Evolutionary conservation across 495 filamentous ascomycete genomes (phyloP).

Genomic region (Ramalina intermedia): DNA sequence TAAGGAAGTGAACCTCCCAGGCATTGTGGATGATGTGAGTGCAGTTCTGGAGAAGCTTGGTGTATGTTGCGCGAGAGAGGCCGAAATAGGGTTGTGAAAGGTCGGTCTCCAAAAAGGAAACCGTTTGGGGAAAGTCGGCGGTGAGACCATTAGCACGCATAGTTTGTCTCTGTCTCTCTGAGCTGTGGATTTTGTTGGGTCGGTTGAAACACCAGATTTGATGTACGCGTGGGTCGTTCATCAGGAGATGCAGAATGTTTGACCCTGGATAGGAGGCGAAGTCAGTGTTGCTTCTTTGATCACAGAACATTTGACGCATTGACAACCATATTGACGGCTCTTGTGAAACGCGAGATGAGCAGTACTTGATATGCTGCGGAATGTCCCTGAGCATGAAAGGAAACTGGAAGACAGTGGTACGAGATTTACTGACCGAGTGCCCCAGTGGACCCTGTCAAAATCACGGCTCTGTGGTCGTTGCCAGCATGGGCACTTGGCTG

Average conservation of each 20-base stretch:
- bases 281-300: too few relatives aligned
- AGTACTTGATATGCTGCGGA: too few relatives aligned
- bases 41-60: conserved; percentile 21
- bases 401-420: too few relatives aligned
- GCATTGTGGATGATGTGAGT: conserved; percentile 46
- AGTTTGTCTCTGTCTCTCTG: not conserved
- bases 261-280: not conserved
- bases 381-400: too few relatives aligned
- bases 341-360: too few relatives aligned
- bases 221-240: conserved; percentile 1
- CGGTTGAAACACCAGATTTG: not conserved
- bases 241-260: conserved; percentile 20
- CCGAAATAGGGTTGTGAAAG: conserved; percentile 32
- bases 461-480: not conserved
- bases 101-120: conserved; percentile 36
- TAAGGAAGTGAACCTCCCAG: conserved; percentile 52
- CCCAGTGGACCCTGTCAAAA: conserved; percentile 12
- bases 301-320: too few relatives aligned
- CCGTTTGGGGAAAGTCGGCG: conserved; percentile 39
- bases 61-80: conserved; percentile 23
- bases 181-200: not conserved
- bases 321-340: too few relatives aligned
- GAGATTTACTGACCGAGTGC: not conserved
- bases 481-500: too few relatives aligned
- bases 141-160: conserved; percentile 19